Evolutionary conservation across 129 eudicot species (phyloP), one percentile per base, ranked within the genome.

Genomic region (Sambucus nigra): DNA sequence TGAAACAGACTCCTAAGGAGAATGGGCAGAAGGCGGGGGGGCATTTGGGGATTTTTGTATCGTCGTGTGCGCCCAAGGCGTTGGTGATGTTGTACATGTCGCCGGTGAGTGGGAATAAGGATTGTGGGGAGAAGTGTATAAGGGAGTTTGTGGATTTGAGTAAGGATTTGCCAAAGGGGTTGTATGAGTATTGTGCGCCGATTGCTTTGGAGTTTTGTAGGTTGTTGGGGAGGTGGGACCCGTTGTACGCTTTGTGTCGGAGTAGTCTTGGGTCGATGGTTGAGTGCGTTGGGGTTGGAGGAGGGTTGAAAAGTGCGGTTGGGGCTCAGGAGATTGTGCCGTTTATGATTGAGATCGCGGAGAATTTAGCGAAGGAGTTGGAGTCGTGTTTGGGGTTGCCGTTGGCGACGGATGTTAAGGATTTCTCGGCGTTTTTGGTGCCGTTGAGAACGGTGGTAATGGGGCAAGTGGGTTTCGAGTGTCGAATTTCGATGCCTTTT

Each of bases 131-230:
- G 14, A 81, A 72, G 7, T 64, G 69, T 19, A 86, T 91, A 42
- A 40, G 63, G 14, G 56, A 51, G 18, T 80, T 91, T 24, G 41
- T 79, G 18, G 47, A 32, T 33, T 65, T 58, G 0, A 19, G 56
- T 57, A 72, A 28, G 50, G 59, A 22, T 59, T 59, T 66, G 61
- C 70, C 69, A 10, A 69, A 69, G 39, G 56, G 59, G 24, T 33
- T 60, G 7, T 51, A 69, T 59, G 24, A 62, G 6, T 61, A 57
- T 13, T 81, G 80, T 47, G 77, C 80, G 1, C 76, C 73, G 2
- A 66, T 86, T 27, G 69, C 75, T 26, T 79, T 91, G 61, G 94
- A 91, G 26, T 91, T 91, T 47, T 91, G 98, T 72, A 81, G 68
- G 59, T 68, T 86, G 73, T 67, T 91, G 11, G 47, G 69, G 29